phyloP scores from a whole-genome alignment of 139 green algal species.

The Chlorella sp. region DNA sequence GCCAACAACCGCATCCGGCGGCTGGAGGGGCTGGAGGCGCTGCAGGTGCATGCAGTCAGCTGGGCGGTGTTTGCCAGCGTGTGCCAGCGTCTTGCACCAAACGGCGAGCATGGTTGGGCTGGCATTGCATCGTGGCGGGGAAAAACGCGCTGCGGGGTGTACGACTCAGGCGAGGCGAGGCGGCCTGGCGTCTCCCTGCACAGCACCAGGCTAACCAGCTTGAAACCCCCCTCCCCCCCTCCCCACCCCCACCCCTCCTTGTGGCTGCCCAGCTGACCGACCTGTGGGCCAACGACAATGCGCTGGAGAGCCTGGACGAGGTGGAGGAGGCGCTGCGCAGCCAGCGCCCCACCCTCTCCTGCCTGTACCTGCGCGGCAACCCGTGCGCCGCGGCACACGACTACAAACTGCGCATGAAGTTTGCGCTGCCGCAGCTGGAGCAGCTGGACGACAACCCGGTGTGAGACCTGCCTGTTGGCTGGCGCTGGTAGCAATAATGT shows the following conservation, averaged over 20 bases:
- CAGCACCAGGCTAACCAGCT: neutral
- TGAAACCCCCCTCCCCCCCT: neutral
- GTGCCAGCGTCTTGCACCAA: too few relatives aligned
- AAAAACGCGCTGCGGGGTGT: too few relatives aligned
- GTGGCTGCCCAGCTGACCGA: conserved; percentile 63
- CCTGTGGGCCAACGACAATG: conserved; percentile 96
- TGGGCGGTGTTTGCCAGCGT: neutral
- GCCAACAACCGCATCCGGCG: conserved; percentile 73
- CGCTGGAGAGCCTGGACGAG: conserved; percentile 61
- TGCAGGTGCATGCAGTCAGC: conserved; percentile 25
- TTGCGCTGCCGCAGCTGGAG: conserved; percentile 75
- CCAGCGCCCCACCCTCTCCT: conserved; percentile 61
- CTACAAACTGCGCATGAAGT: conserved; percentile 65
- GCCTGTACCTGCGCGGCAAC: conserved; percentile 89
- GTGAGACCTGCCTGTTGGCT: too few relatives aligned
- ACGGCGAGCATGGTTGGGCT: too few relatives aligned
- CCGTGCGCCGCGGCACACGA: conserved; percentile 48
- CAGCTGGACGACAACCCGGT: conserved; percentile 82
- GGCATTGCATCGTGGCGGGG: too few relatives aligned
- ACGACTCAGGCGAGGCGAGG: too few relatives aligned
- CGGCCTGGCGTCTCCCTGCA: too few relatives aligned
- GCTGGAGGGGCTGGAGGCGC: conserved; percentile 47
- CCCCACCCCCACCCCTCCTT: neutral
- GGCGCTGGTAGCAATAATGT: too few relatives aligned
- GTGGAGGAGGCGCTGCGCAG: conserved; percentile 59